Evolutionary conservation across 2,329 filamentous ascomycete genomes (phyloP), one percentile per base, ranked within the genome.

Genomic region (Celoporthe dispersa): DNA sequence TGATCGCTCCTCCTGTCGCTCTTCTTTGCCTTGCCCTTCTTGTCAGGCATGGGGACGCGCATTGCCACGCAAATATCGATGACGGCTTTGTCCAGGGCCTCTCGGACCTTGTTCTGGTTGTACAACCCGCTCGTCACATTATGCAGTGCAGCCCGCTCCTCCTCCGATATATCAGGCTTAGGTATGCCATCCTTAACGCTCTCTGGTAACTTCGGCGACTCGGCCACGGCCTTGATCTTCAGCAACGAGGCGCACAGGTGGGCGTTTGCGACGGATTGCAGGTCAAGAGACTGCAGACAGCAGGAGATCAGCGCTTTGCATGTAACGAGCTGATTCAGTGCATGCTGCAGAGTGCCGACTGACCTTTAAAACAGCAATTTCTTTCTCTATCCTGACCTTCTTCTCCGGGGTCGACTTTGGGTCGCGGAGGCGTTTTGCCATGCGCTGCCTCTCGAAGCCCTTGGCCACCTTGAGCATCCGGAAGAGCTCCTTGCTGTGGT

Each of bases 401-500:
- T 89, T 88, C 60, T 85, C 85, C 11, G 80, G 73, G 1, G 79
- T 77, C 22, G 81, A 75, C 66, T 82, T 83, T 66, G 81, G 80
- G 37, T 88, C 86, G 64, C 80, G 84, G 19, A 87, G 79, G 57
- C 85, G 82, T 78, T 88, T 91, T 72, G 90, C 86, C 71, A 92
- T 85, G 73, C 94, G 92, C 80, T 95, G 93, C 61, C 92, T 86
- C 82, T 95, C 92, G 76, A 93, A 91, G 62, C 90, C 90, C 77
- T 92, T 93, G 69, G 90, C 91, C 14, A 85, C 83, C 79, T 94
- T 94, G 71, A 95, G 84, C 0, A 90, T 91, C 70, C 88, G 86
- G 72, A 86, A 85, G 11, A 95, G 83, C 48, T 89, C 84, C 76
- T 88, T 88, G 73, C 86, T 84, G 75, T 85, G 82, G 74, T 87